Conservation (phyloP, 2,329 filamentous ascomycete genomes). For the Neospermospora avenae region DNA sequence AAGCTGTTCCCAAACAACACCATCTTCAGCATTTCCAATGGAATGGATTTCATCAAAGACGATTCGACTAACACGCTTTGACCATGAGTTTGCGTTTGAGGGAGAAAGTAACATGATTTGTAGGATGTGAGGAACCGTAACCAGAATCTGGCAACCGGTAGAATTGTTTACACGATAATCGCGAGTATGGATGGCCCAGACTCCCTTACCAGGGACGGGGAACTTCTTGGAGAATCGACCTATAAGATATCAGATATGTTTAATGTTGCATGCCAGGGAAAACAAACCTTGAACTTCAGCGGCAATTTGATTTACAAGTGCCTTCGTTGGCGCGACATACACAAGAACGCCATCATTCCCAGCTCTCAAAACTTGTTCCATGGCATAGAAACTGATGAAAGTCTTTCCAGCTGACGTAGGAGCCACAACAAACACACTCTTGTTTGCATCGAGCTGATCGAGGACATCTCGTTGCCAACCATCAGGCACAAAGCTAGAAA, state of each 20-base stretch:
- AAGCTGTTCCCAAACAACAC: conserved; percentile 75
- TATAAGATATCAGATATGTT: conserved; percentile 14
- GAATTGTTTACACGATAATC: conserved; percentile 74
- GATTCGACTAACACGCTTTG: conserved; percentile 65
- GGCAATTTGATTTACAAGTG: conserved; percentile 79
- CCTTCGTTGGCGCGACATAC: conserved; percentile 79
- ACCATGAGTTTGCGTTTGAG: conserved; percentile 64
- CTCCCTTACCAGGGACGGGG: conserved; percentile 56
- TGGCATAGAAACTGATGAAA: conserved; percentile 81
- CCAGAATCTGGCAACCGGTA: conserved; percentile 68
- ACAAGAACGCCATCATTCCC: conserved; percentile 69
- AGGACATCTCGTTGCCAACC: conserved; percentile 73
- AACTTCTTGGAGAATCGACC: conserved; percentile 63
- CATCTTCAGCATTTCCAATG: conserved; percentile 73
- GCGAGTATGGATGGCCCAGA: conserved; percentile 76
- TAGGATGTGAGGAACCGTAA: conserved; percentile 74
- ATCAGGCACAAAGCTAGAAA: conserved; percentile 67
- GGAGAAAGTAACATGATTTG: conserved; percentile 73
- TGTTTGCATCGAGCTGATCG: conserved; percentile 66
- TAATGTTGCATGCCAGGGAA: no score
- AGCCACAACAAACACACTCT: conserved; percentile 71
- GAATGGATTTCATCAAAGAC: conserved; percentile 83
- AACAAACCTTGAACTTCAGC: conserved; percentile 65
- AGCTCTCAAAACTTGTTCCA: conserved; percentile 68
- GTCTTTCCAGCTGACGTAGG: conserved; percentile 80